Base-by-base conservation (phyloP, 129 eudicot species). In the Helianthus tuberosus region DNA sequence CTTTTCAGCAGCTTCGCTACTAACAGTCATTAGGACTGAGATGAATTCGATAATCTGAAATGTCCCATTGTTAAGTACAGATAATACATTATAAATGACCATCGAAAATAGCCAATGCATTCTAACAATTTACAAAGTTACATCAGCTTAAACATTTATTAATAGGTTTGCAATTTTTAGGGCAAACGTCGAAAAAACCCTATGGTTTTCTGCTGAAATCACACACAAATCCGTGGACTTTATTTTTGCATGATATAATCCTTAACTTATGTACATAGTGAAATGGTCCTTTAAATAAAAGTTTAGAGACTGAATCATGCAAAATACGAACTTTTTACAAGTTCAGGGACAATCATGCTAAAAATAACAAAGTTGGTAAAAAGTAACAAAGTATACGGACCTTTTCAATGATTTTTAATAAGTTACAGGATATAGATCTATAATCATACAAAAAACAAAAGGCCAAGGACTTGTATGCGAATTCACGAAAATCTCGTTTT, bases 31-130 rank as follows among this genome's bases (percentile, higher is more conserved):
- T 46, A 91, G 77, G 72, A 94, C 99, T 5, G 97, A 85, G 80
- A 94, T 80, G 86, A 94, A 91, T 86, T 94, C 97, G 64, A 91
- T 80, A 20, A 94, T 88, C 97, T 94, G 93, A 75, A 77, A 81
- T 67, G 57, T 38, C 35, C 72, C 54, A 73, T 66, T 64, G 48
- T 69, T 64, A 54, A 68, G 9, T 49, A 68, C 47, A 67, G 61
- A 68, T 7, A 43, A 63, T 32, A 51, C 66, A 79, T 27, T 72
- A 73, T 27, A 82, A 12, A 29, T 61, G 20, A 35, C 47, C 13
- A 13, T 66, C 43, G 36, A 53, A 53, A 60, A 27, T 41, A 64
- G 51, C 11, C 27, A 39, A 36, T 53, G 64, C 71, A 49, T 35
- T 48, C 48, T 61, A 13, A 61, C 20, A 6, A 13, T 32, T 53